Conservation (phyloP, 345 rosid species). For the Cardiospermum halicacabum region DNA sequence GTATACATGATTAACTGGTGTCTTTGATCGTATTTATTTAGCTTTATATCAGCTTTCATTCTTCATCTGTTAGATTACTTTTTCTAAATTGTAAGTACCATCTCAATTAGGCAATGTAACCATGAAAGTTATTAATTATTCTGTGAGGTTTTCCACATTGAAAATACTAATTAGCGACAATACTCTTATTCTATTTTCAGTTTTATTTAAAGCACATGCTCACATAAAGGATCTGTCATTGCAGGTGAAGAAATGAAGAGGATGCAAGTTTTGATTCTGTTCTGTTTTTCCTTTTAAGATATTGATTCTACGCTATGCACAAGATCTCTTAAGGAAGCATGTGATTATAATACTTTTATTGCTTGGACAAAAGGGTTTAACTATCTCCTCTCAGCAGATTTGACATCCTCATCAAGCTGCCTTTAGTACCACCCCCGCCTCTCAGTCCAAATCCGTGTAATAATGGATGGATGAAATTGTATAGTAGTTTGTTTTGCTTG, state of each 20-base stretch:
- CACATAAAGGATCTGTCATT: too few relatives aligned
- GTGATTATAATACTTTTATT: too few relatives aligned
- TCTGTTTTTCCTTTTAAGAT: neutral
- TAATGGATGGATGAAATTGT: constrained; percentile 5
- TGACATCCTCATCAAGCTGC: neutral
- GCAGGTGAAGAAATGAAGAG: constrained; percentile 30
- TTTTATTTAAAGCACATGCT: too few relatives aligned
- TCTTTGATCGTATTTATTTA: neutral
- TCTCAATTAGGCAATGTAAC: neutral
- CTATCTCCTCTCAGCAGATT: neutral
- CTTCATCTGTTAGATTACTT: constrained; percentile 2
- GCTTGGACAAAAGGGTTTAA: neutral
- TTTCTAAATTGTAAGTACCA: neutral
- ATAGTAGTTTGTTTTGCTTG: neutral
- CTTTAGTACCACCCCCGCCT: neutral
- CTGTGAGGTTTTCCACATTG: neutral
- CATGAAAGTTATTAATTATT: neutral
- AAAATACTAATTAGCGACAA: neutral
- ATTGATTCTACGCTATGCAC: neutral
- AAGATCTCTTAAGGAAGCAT: neutral
- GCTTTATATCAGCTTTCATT: neutral
- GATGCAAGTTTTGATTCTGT: neutral
- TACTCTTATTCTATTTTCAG: neutral
- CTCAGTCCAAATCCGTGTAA: neutral
- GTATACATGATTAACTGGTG: neutral